Evolutionary conservation across 129 eudicot species (phyloP).

Genomic region (Lactuca sativa): DNA sequence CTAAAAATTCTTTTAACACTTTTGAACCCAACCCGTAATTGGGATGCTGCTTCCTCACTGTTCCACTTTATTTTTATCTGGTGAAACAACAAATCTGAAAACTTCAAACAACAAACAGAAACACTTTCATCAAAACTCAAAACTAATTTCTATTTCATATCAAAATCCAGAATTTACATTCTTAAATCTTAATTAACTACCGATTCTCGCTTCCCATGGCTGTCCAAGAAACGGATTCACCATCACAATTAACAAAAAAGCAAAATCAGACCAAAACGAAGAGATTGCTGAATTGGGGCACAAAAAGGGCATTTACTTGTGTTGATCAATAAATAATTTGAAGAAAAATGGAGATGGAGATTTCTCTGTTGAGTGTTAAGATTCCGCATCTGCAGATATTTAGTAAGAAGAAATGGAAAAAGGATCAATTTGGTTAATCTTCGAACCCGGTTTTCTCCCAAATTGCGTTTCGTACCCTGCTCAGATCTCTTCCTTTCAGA

Average conservation of each 20-base stretch:
- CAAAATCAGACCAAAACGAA: not conserved
- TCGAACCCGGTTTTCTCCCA: slow-evolving; percentile 76
- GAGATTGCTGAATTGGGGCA: not conserved
- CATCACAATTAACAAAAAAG: slow-evolving; percentile 11
- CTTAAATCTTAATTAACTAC: slow-evolving; percentile 15
- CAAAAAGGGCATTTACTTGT: slow-evolving; percentile 16
- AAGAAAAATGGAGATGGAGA: slow-evolving; percentile 11
- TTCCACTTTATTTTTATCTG: slow-evolving; percentile 21
- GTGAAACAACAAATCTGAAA: not conserved
- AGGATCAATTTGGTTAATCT: slow-evolving; percentile 35
- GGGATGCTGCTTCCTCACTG: slow-evolving; percentile 10
- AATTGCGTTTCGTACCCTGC: slow-evolving; percentile 72
- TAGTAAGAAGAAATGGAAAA: slow-evolving; percentile 3
- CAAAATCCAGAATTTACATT: slow-evolving; percentile 41
- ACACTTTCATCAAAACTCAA: slow-evolving; percentile 10
- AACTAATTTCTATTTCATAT: slow-evolving; percentile 21
- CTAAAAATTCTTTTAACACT: not conserved
- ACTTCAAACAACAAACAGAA: not conserved
- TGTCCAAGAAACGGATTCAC: slow-evolving; percentile 5
- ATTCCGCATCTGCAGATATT: slow-evolving; percentile 9
- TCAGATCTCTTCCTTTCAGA: slow-evolving; percentile 80
- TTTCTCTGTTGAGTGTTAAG: not conserved
- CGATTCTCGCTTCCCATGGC: slow-evolving; percentile 26
- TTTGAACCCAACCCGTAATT: slow-evolving; percentile 28
- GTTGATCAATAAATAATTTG: slow-evolving; percentile 20